Evolutionary conservation across 768 basidiomycete species (phyloP).

Genomic region (Lactarius hatsudake): DNA sequence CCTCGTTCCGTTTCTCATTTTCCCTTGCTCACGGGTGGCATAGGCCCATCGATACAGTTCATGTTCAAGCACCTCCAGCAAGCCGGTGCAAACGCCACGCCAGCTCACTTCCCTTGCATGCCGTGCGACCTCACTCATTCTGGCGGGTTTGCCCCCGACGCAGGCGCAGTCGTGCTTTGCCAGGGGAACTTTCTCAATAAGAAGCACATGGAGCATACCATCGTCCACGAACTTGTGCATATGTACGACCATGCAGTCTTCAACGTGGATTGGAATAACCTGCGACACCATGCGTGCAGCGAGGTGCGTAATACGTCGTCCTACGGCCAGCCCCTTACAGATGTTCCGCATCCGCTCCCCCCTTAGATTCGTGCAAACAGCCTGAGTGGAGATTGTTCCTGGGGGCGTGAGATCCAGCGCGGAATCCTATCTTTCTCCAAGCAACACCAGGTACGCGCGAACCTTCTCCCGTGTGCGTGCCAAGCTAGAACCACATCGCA

Average conservation of each 20-base stretch:
- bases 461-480: slow-evolving; percentile 23
- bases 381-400: slow-evolving; percentile 90
- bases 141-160: slow-evolving; percentile 80
- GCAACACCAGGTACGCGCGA: slow-evolving; percentile 76
- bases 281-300: slow-evolving; percentile 94
- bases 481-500: slow-evolving; percentile 33
- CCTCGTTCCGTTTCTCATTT: neutral
- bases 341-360: neutral
- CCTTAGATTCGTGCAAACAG: slow-evolving; percentile 90
- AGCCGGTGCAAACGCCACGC: slow-evolving; percentile 66
- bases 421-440: slow-evolving; percentile 81
- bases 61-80: slow-evolving; percentile 88
- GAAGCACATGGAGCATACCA: slow-evolving; percentile 88
- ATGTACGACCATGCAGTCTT: slow-evolving; percentile 96
- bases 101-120: slow-evolving; percentile 74
- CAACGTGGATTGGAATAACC: slow-evolving; percentile 86
- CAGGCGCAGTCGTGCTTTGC: slow-evolving; percentile 81
- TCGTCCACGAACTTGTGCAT: slow-evolving; percentile 92
- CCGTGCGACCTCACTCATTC: slow-evolving; percentile 74
- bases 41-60: slow-evolving; percentile 85
- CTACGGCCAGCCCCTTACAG: slow-evolving; percentile 14
- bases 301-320: slow-evolving; percentile 57
- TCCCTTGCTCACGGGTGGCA: slow-evolving; percentile 7
- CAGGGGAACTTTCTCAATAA: slow-evolving; percentile 79
- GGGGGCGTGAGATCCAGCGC: slow-evolving; percentile 73